phyloP scores from a whole-genome alignment of 805 yeast species.

The Wickerhamiella australiensis region DNA sequence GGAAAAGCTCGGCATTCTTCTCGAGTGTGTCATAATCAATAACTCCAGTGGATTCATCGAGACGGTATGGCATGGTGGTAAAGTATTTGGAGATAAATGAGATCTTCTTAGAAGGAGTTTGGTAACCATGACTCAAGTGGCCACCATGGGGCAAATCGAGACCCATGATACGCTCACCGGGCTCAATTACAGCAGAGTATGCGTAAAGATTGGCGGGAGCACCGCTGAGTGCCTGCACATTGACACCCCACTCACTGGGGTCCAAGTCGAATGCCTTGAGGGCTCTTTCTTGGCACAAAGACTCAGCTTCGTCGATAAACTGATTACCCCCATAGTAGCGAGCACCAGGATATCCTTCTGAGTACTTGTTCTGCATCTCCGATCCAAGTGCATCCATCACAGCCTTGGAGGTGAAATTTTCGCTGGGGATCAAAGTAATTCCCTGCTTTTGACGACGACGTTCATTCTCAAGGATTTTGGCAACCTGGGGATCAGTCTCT shows the following conservation, averaged over 20 bases:
- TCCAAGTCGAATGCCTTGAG: slow-evolving; percentile 66
- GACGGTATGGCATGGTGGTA: slow-evolving; percentile 95
- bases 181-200: slow-evolving; percentile 77
- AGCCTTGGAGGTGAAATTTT: slow-evolving; percentile 88
- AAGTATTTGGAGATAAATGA: slow-evolving; percentile 87
- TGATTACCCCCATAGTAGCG: slow-evolving; percentile 98
- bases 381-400: slow-evolving; percentile 92
- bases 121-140: slow-evolving; percentile 94
- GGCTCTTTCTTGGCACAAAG: slow-evolving; percentile 84
- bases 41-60: slow-evolving; percentile 72
- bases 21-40: slow-evolving; percentile 85
- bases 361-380: slow-evolving; percentile 94
- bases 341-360: slow-evolving; percentile 97
- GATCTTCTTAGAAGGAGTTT: slow-evolving; percentile 78
- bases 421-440: slow-evolving; percentile 86
- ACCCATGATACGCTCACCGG: slow-evolving; percentile 93
- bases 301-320: slow-evolving; percentile 82
- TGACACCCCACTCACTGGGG: slow-evolving; percentile 89
- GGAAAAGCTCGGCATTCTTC: slow-evolving; percentile 69
- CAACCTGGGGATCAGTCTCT: slow-evolving; percentile 65
- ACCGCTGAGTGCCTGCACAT: slow-evolving; percentile 90
- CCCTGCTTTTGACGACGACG: slow-evolving; percentile 81
- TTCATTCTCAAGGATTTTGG: slow-evolving; percentile 62
- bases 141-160: slow-evolving; percentile 98
- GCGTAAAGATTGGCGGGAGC: slow-evolving; percentile 94